Evolutionary conservation across 768 basidiomycete species (phyloP).

Genomic region (Holtermanniella nyarrowii): DNA sequence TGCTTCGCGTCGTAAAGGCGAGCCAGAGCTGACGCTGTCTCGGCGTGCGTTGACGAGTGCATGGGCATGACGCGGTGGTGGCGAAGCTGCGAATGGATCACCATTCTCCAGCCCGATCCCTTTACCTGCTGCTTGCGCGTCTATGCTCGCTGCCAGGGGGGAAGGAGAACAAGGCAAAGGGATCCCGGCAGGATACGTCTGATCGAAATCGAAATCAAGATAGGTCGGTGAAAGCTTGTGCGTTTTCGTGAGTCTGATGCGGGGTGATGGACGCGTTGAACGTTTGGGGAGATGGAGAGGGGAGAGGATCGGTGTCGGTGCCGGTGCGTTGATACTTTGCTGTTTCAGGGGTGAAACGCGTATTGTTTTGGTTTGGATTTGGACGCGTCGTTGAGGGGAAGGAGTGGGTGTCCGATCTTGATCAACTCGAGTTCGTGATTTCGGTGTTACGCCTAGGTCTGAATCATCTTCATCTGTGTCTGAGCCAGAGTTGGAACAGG

Average conservation of each 20-base stretch:
- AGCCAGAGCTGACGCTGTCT: too few species aligned
- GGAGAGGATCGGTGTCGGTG: background rate
- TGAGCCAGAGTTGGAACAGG: background rate
- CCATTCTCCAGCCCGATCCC: background rate
- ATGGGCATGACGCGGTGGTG: too few species aligned
- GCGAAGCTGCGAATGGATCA: background rate
- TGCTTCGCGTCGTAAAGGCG: too few species aligned
- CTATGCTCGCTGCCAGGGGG: background rate
- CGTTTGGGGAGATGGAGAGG: background rate
- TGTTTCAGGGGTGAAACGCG: background rate
- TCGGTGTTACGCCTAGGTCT: background rate
- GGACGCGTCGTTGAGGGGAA: background rate
- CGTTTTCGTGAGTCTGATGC: background rate
- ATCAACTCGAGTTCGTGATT: background rate
- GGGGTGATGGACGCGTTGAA: background rate
- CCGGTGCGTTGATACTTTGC: background rate
- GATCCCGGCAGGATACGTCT: background rate
- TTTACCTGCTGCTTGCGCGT: background rate
- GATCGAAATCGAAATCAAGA: background rate
- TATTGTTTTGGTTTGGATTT: too few species aligned
- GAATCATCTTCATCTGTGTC: background rate
- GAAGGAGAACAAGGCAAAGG: background rate
- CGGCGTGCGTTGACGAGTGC: too few species aligned
- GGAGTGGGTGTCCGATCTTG: background rate
- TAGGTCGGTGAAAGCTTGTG: background rate